Evolutionary conservation across 192 early-diverging fungal species (phyloP), one percentile per base, ranked within the genome.

Genomic region (Podochytrium sp.): DNA sequence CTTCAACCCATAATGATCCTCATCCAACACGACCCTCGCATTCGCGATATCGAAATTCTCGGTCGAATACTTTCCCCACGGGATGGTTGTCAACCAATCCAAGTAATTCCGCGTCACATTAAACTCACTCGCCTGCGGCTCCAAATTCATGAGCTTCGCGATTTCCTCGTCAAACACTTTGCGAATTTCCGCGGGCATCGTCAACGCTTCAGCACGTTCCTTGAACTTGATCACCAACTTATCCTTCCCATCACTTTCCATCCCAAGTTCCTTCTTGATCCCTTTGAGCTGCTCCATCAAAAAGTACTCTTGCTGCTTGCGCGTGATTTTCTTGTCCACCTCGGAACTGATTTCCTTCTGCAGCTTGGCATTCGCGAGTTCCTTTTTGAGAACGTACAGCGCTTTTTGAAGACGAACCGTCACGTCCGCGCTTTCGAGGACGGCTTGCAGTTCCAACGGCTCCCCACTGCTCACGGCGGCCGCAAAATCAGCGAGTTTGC

Each of bases 261-360:
- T 88, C 12, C 98, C 98, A 20, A 99, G 86, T 81, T 99, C 96
- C 85, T 96, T 97, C 81, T 99, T 99, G 80, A 99, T 99, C 0
- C 96, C 96, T 82, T 97, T 98, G 70, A 99, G 87, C 80, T 99
- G 98, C 83, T 99, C 98, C 95, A 97, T 98, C 79, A 99, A 79
- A 67, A 96, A 99, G 83, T 96, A 99, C 80, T 99, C 98, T 73
- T 97, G 94, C 84, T 99, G 95, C 30, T 96, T 88, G 71, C 96
- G 91, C 2, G 93, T 94, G 72, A 99, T 99, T 84, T 98, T 98
- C 68, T 92, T 91, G 79, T 99, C 97, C 20, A 99, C 97, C 74
- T 97, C 94, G 71, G 96, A 94, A 74, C 93, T 91, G 65, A 99
- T 99, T 81, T 99, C 96, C 78, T 94, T 94, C 78, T 98, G 96